A percentile compares a stretch with the other conserved stretches of the same genome.
Evolutionary conservation across 352 stramenopile species (phyloP).

Genomic region (Phytophthora cajani): DNA sequence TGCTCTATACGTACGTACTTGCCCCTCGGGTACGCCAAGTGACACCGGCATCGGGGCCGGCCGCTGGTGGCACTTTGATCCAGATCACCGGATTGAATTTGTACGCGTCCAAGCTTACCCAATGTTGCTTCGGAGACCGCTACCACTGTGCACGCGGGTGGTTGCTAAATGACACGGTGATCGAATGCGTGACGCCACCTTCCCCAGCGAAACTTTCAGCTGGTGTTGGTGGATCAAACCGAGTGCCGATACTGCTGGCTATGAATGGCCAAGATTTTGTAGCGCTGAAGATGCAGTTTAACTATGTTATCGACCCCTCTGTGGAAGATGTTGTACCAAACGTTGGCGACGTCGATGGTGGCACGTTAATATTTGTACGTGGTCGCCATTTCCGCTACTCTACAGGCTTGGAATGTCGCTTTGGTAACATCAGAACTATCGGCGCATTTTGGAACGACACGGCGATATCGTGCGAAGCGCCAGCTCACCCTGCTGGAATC

Average conservation of each 20-base stretch:
- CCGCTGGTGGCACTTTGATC: conserved; percentile 58
- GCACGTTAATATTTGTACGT: conserved; percentile 57
- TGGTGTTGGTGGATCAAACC: conserved; percentile 22
- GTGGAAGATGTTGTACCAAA: conserved; percentile 55
- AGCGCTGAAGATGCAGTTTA: conserved; percentile 49
- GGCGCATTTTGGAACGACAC: conserved; percentile 71
- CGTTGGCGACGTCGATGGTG: conserved; percentile 54
- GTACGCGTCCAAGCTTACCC: conserved; percentile 56
- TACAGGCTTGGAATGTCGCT: conserved; percentile 57
- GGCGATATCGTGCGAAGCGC: conserved; percentile 62
- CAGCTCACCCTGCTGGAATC: conserved; percentile 35
- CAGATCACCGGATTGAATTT: conserved; percentile 63
- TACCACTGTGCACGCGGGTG: conserved; percentile 46
- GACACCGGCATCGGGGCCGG: conserved; percentile 49
- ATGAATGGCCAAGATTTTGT: conserved; percentile 82
- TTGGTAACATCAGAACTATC: conserved; percentile 44
- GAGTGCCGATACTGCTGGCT: conserved; percentile 66
- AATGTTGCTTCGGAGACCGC: conserved; percentile 70
- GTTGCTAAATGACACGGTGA: conserved; percentile 39
- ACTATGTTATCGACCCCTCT: conserved; percentile 57
- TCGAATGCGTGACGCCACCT: conserved; percentile 46
- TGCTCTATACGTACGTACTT: conserved; percentile 67
- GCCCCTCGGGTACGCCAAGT: conserved; percentile 59
- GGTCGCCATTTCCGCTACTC: conserved; percentile 77
- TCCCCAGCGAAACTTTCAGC: conserved; percentile 29